Evolutionary conservation across 2,329 filamentous ascomycete genomes (phyloP), one percentile per base, ranked within the genome.

Genomic region (Scytalidium lignicola): DNA sequence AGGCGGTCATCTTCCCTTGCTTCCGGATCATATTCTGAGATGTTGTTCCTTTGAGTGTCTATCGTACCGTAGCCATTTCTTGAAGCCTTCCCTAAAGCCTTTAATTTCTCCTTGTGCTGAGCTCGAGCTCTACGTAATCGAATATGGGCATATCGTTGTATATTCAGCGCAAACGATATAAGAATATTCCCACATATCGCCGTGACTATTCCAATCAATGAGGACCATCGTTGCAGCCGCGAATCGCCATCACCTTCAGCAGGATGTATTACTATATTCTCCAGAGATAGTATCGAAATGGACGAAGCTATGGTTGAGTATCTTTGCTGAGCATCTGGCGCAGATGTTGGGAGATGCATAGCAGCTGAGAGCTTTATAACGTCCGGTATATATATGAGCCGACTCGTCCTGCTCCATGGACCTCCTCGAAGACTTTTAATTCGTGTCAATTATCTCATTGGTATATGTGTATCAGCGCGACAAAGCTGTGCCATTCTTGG

Each of bases 91-190:
- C 68, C 7, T n/a, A 76, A 74, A 45, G 76, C 72, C 55, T 72
- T 78, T 41, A 78, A 75, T 43, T 74, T 75, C 52, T 76, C 73
- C 46, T 78, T 76, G 42, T 76, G 71, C 53, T 79, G 76, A 42
- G 78, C 74, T 58, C 78, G 82, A 65, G 91, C 83, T 58, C 84
- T 78, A 54, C 89, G 83, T 53, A 99, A 78, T 49, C 86, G 81
- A 50, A 93, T 89, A 65, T 99, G 93, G 28, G 93, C 92, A 66
- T 97, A 97, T 56, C 93, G 83, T 69, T 99, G 93, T 44, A 95
- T 92, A 65, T 99, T 99, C 53, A 99, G 80, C 12, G 93, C 93
- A 55, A 99, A 83, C 1, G 92, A 95, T 57, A 99, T 97, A 47
- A 99, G 78, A 28, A 96, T 74, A 62, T 99, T 99, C 49, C 93